These are phyloP conservation scores for Hirschfeldia incana DNA, from an alignment of 345 rosid genomes.

Conservation along the genomic window DNA sequence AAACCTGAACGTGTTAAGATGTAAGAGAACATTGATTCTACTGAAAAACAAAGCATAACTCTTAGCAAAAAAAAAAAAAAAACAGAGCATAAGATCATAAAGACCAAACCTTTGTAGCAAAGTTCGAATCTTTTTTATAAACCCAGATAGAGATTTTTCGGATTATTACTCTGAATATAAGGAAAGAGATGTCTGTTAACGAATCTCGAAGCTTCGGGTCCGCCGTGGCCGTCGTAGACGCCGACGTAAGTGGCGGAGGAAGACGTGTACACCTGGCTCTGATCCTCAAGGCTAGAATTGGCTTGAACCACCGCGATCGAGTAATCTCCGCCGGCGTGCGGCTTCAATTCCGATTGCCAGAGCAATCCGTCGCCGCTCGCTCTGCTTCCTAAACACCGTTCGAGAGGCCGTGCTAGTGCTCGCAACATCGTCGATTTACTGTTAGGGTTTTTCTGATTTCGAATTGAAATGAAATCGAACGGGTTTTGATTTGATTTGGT, in stretches of 20 bases:
- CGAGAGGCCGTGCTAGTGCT: conserved; percentile 62
- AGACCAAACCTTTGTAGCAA: not conserved
- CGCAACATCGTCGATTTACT: conserved; percentile 53
- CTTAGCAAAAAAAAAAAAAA: not conserved
- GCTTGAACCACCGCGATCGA: conserved; percentile 98
- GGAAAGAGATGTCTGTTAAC: conserved; percentile 84
- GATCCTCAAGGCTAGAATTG: conserved; percentile 78
- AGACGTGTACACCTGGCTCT: conserved; percentile 81
- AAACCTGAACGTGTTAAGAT: not conserved
- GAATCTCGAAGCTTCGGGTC: conserved; percentile 97
- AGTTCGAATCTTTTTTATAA: not conserved
- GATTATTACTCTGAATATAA: conserved; percentile 62
- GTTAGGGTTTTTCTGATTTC: conserved; percentile 3
- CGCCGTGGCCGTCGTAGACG: conserved; percentile 96
- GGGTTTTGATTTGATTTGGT: not conserved
- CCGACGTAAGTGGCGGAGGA: conserved; percentile 83
- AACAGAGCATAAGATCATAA: not conserved
- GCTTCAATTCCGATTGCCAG: conserved; percentile 85
- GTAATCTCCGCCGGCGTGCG: conserved; percentile 83
- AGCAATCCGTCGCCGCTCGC: conserved; percentile 68
- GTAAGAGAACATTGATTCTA: not conserved
- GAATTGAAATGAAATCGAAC: not conserved
- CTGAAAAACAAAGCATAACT: too few species aligned
- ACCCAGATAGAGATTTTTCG: not conserved
- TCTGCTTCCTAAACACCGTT: conserved; percentile 68